These are phyloP conservation scores for Jackrogersella minutella DNA, from an alignment of 495 filamentous ascomycete genomes.

Conservation along the genomic window DNA sequence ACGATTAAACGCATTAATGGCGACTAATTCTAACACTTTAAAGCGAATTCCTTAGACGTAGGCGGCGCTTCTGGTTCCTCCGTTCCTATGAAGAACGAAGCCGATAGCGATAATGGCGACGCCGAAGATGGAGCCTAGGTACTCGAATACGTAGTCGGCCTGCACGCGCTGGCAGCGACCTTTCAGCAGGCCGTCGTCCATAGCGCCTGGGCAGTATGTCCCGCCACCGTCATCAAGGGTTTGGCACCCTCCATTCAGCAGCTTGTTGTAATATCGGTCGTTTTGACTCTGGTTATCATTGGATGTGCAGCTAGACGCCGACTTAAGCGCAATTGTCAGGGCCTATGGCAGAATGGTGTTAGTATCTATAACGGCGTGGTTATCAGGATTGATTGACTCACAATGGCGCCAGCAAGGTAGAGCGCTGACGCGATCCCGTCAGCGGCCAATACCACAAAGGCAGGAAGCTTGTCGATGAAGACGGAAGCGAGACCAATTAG, in stretches of 20 bases:
- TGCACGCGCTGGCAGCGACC: slow-evolving; percentile 46
- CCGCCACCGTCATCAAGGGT: slow-evolving; percentile 5
- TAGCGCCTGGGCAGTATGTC: slow-evolving; percentile 29
- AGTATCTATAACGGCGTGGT: background rate
- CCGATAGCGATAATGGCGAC: slow-evolving; percentile 37
- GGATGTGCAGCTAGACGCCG: slow-evolving; percentile 45
- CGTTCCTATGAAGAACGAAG: slow-evolving; percentile 8
- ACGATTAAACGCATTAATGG: background rate
- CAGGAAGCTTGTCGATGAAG: slow-evolving; percentile 51
- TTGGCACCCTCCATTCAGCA: slow-evolving; percentile 49
- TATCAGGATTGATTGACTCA: slow-evolving; percentile 46
- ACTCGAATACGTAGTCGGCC: slow-evolving; percentile 49
- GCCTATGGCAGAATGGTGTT: slow-evolving; percentile 44
- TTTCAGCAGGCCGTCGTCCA: slow-evolving; percentile 10
- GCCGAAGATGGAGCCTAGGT: slow-evolving; percentile 43
- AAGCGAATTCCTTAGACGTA: slow-evolving; percentile 5
- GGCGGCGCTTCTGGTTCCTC: slow-evolving; percentile 1
- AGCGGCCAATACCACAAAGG: slow-evolving; percentile 48
- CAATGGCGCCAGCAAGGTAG: slow-evolving; percentile 62
- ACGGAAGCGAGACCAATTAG: slow-evolving; percentile 49
- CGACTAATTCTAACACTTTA: background rate
- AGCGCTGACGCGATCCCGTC: slow-evolving; percentile 56
- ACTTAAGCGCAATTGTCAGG: slow-evolving; percentile 54
- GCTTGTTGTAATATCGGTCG: slow-evolving; percentile 38
- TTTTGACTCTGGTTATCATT: background rate